phyloP scores from a whole-genome alignment of 2,329 filamentous ascomycete species.

The Verticillium klebahnii region DNA sequence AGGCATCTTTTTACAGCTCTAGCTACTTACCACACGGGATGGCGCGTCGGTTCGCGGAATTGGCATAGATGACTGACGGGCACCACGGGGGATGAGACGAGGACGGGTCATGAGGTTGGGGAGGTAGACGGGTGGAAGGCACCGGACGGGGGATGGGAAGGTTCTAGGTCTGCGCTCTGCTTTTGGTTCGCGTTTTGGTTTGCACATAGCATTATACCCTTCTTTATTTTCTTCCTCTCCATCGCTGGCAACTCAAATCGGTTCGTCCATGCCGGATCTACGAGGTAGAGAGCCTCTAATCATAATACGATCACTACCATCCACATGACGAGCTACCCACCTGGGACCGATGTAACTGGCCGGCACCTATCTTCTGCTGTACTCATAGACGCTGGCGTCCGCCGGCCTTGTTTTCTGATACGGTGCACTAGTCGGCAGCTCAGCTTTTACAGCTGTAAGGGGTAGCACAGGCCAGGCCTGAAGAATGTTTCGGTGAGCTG shows the following conservation, averaged over 20 bases:
- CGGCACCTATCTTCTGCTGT: too few species aligned
- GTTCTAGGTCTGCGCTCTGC: neutral
- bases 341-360: too few species aligned
- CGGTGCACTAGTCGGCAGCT: too few species aligned
- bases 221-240: conserved; percentile 5
- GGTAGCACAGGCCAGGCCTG: too few species aligned
- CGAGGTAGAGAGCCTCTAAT: conserved; percentile 10
- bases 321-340: neutral
- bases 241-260: conserved; percentile 1
- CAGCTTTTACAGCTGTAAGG: too few species aligned
- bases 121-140: neutral
- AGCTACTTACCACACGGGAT: neutral
- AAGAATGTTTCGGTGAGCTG: too few species aligned
- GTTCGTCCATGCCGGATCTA: neutral
- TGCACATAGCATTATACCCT: conserved; percentile 16
- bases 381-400: too few species aligned
- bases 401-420: too few species aligned
- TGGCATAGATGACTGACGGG: neutral
- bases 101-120: neutral
- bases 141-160: neutral
- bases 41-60: neutral
- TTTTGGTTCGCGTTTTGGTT: neutral
- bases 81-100: neutral
- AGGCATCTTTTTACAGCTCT: neutral
- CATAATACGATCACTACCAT: conserved; percentile 6